Percentiles rank a stretch among this genome's conserved stretches.
Evolutionary conservation across 306 rosid species (phyloP).

Genomic region (Dryas octopetala): DNA sequence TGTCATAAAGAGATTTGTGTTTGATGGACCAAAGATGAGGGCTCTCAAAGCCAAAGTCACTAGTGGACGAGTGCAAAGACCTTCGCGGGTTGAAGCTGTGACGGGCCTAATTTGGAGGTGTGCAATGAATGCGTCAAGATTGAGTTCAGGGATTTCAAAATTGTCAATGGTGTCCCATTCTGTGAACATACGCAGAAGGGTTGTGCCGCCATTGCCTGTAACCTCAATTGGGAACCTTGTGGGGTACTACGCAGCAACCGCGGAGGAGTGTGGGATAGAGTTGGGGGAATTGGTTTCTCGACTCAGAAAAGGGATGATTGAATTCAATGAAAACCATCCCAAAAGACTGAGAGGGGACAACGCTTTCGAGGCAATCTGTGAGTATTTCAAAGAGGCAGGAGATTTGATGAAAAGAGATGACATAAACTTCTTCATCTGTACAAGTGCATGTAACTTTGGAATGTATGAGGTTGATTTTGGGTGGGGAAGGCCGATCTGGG

Average conservation of each 20-base stretch:
- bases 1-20: slow-evolving; percentile 39
- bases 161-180: slow-evolving; percentile 31
- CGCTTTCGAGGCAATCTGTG: neutral
- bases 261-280: neutral
- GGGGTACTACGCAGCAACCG: slow-evolving; percentile 6
- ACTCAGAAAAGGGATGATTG: slow-evolving; percentile 9
- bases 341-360: neutral
- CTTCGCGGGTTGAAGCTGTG: slow-evolving; percentile 42
- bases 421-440: neutral
- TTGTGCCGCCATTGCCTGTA: slow-evolving; percentile 24
- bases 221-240: slow-evolving; percentile 39
- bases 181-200: slow-evolving; percentile 34
- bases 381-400: neutral
- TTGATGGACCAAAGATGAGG: slow-evolving; percentile 26
- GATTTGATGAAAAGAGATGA: neutral
- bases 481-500: slow-evolving; percentile 31
- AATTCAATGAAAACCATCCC: neutral
- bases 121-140: slow-evolving; percentile 20
- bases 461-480: slow-evolving; percentile 25
- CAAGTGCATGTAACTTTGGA: neutral
- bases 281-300: neutral
- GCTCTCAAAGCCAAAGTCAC: slow-evolving; percentile 27
- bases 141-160: slow-evolving; percentile 14
- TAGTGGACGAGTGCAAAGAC: neutral
- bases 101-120: slow-evolving; percentile 48